phyloP scores from a whole-genome alignment of 805 yeast species.

The Nakazawaea laoshanensis region DNA sequence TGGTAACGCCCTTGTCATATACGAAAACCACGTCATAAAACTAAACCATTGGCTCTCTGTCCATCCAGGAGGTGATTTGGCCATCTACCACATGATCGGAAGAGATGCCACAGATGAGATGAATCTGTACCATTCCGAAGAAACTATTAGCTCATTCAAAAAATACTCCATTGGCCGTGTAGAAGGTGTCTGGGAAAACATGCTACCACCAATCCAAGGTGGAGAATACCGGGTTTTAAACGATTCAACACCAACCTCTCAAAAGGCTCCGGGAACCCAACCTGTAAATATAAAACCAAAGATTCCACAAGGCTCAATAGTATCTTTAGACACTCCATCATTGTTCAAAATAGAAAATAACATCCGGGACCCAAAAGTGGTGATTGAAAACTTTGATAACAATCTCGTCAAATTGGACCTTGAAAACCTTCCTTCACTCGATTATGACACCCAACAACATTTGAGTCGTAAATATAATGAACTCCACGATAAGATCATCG shows the following conservation, averaged over 20 bases:
- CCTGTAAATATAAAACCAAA: conserved; percentile 36
- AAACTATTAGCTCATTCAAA: conserved; percentile 41
- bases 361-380: conserved; percentile 47
- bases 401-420: conserved; percentile 46
- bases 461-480: conserved; percentile 51
- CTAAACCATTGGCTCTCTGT: conserved; percentile 60
- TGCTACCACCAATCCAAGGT: conserved; percentile 87
- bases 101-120: conserved; percentile 89
- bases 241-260: conserved; percentile 12
- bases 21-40: conserved; percentile 49
- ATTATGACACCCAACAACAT: conserved; percentile 52
- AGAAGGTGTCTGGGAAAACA: conserved; percentile 58
- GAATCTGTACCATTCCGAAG: conserved; percentile 70
- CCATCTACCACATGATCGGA: conserved; percentile 78
- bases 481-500: conserved; percentile 46
- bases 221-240: conserved; percentile 36
- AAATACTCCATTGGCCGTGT: conserved; percentile 60
- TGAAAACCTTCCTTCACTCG: conserved; percentile 52
- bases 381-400: conserved; percentile 53
- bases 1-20: conserved; percentile 68
- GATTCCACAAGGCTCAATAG: conserved; percentile 39
- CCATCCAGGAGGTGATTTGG: conserved; percentile 90
- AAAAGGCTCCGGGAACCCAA: conserved; percentile 30
- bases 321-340: conserved; percentile 27
- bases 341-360: conserved; percentile 23